phyloP scores from a whole-genome alignment of 2,329 filamentous ascomycete genomes.

The Claviceps africana region DNA sequence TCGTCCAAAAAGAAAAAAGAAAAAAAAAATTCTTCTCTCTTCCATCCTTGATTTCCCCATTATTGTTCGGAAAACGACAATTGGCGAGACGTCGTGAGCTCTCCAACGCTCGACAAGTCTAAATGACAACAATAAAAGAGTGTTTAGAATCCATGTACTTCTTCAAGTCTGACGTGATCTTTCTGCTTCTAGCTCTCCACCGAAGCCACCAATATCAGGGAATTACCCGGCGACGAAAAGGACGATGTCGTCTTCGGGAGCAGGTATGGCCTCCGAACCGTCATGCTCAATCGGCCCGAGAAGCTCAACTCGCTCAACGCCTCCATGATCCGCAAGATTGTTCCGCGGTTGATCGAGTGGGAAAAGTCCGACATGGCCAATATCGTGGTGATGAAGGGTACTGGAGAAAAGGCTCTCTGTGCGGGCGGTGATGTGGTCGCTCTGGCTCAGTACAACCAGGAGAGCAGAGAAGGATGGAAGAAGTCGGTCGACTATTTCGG shows the following conservation, averaged over 20 bases:
- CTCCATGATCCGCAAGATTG: constrained; percentile 92
- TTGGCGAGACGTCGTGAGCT: background rate
- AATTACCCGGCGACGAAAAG: constrained; percentile 54
- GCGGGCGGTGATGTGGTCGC: constrained; percentile 81
- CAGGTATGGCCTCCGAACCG: constrained; percentile 75
- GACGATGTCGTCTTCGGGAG: constrained; percentile 90
- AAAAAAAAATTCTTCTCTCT: no score
- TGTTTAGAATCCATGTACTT: background rate
- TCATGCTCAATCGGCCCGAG: constrained; percentile 84
- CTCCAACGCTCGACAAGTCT: background rate
- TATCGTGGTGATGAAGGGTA: constrained; percentile 81
- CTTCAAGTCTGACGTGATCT: background rate
- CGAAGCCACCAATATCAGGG: constrained; percentile 29
- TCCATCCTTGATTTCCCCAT: no score
- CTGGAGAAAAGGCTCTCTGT: constrained; percentile 74
- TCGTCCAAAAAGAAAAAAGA: no score
- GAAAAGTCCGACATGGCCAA: constrained; percentile 89
- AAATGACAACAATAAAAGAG: background rate
- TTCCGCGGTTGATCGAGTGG: constrained; percentile 83
- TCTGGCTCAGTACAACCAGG: constrained; percentile 59
- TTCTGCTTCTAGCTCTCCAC: constrained; percentile 18
- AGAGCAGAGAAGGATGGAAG: constrained; percentile 55
- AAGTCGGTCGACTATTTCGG: constrained; percentile 76
- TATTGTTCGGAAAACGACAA: background rate
- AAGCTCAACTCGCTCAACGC: constrained; percentile 88